A percentile compares a stretch with the other conserved stretches of the same genome.
Conservation (phyloP, 192 early-diverging fungal genomes). For the Cladochytrium replicatum region DNA sequence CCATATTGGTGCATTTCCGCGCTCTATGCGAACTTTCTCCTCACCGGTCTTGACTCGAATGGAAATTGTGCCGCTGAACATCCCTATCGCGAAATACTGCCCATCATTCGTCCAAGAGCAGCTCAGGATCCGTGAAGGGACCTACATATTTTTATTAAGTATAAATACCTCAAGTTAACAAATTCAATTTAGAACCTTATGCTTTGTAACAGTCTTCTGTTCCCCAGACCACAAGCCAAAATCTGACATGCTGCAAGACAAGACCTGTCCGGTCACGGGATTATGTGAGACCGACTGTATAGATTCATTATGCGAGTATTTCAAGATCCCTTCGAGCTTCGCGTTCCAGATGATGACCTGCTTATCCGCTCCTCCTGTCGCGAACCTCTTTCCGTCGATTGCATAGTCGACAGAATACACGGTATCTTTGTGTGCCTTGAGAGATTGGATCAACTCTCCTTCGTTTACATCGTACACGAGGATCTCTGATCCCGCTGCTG, state of each 20-base stretch:
- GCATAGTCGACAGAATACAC: conserved; percentile 32
- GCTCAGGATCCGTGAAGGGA: conserved; percentile 31
- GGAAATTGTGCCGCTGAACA: conserved; percentile 44
- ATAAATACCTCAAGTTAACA: conserved; percentile 3
- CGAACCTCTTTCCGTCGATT: conserved; percentile 28
- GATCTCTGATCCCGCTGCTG: conserved; percentile 36
- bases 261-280: conserved; percentile 35
- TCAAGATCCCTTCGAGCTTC: conserved; percentile 40
- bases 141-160: conserved; percentile 20
- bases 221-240: conserved; percentile 51
- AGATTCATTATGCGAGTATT: conserved; percentile 46
- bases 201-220: conserved; percentile 41
- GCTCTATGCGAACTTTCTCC: conserved; percentile 44
- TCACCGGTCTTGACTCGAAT: conserved; percentile 42
- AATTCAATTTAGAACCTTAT: conserved; percentile 37
- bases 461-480: conserved; percentile 44
- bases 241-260: conserved; percentile 41
- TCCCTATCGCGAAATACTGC: conserved; percentile 42
- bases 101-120: conserved; percentile 49
- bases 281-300: conserved; percentile 41
- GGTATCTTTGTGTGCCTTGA: conserved; percentile 47
- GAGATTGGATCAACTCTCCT: conserved; percentile 38
- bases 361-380: conserved; percentile 50
- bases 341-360: conserved; percentile 50
- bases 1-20: conserved; percentile 42